These are phyloP conservation scores for Hypericum androsaemum DNA, from an alignment of 345 rosid genomes.

Conservation along the genomic window DNA sequence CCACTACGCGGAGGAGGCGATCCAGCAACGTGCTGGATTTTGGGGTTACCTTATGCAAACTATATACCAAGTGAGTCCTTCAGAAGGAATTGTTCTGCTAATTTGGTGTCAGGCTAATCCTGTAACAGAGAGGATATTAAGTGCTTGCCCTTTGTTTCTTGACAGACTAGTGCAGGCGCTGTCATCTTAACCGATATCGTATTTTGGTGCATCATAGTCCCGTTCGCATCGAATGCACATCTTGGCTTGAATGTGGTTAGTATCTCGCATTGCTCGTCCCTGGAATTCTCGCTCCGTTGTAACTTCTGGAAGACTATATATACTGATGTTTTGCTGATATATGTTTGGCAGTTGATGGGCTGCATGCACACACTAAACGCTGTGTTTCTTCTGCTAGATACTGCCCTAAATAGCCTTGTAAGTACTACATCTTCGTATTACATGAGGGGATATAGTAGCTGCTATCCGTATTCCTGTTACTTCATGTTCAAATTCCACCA, in stretches of 20 bases:
- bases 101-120: not conserved
- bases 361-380: constrained; percentile 73
- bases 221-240: constrained; percentile 50
- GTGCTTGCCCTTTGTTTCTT: not conserved
- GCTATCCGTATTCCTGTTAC: too few species aligned
- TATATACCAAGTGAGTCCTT: constrained; percentile 54
- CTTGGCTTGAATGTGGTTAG: constrained; percentile 55
- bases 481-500: too few species aligned
- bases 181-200: constrained; percentile 60
- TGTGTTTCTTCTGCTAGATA: constrained; percentile 48
- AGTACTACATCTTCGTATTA: constrained; percentile 17
- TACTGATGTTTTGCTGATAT: not conserved
- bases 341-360: constrained; percentile 54
- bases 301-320: not conserved
- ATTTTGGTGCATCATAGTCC: constrained; percentile 70
- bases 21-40: constrained; percentile 36
- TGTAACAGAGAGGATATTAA: constrained; percentile 4
- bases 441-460: too few species aligned
- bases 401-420: constrained; percentile 62
- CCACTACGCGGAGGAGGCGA: constrained; percentile 30
- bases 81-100: not conserved
- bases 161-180: constrained; percentile 76
- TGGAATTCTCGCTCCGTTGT: not conserved
- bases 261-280: not conserved
- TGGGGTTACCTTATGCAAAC: constrained; percentile 76